Percentiles rank a stretch among this genome's conserved stretches.
Conservation (phyloP, 176 grass and related monocot species). For the Lolium multiflorum region DNA sequence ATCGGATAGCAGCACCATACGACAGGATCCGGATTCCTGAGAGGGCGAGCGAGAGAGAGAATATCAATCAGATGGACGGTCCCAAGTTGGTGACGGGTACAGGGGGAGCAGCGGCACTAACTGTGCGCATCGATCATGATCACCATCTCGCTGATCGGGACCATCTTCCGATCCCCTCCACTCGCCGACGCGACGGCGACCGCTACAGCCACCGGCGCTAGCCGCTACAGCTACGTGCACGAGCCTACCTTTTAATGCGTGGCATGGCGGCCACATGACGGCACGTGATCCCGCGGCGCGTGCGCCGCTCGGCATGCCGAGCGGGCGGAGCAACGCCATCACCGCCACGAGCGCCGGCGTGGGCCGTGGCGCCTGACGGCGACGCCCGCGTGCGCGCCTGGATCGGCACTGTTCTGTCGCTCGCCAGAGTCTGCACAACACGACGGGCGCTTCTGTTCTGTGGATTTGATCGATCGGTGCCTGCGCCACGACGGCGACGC, state of each 20-base stretch:
- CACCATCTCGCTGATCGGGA: not conserved
- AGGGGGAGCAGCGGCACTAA: constrained; percentile 13
- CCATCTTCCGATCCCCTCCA: not conserved
- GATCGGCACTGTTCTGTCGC: too few relatives aligned
- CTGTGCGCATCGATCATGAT: not conserved
- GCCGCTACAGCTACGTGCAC: too few relatives aligned
- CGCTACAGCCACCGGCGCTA: too few relatives aligned
- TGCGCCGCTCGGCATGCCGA: too few relatives aligned
- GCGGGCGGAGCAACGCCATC: not conserved
- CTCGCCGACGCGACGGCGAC: constrained; percentile 24
- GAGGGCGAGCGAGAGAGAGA: too few relatives aligned
- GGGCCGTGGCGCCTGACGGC: not conserved
- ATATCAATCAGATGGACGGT: not conserved
- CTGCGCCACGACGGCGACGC: too few relatives aligned
- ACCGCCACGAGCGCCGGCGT: not conserved
- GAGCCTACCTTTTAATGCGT: not conserved
- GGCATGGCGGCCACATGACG: not conserved
- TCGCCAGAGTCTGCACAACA: too few relatives aligned
- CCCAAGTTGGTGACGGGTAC: constrained; percentile 10
- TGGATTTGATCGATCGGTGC: too few relatives aligned
- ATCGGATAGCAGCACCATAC: too few relatives aligned
- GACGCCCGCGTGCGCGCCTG: not conserved
- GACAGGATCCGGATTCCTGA: too few relatives aligned
- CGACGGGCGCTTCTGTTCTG: too few relatives aligned
- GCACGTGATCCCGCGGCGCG: constrained; percentile 6